Base-by-base conservation (phyloP, 192 early-diverging fungal species). In the Coemansia sp. region DNA sequence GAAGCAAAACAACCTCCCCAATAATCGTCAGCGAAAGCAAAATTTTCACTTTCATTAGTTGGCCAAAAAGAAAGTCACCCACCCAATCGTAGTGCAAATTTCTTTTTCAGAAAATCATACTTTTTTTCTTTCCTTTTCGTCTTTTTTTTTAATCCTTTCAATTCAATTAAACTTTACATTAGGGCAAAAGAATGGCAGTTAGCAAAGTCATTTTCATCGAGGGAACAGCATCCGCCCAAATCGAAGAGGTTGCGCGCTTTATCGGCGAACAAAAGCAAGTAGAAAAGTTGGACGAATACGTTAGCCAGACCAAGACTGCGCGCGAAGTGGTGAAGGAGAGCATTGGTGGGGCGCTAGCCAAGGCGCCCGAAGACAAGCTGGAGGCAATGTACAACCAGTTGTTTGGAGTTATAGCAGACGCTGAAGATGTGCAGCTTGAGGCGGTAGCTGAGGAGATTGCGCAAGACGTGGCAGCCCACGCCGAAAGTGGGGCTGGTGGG, bases 191-290 rank as follows among this genome's bases (percentile, higher is more conserved):
- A 60, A 85, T 85, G 86, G 68, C 66, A 51, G 69, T 57, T 52
- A 69, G 51, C 24, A 71, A 85, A 48, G 60, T 75, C 41, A 62
- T 85, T 77, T 85, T 84, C 49, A 77, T 85, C 18, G 84, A 85
- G 46, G 78, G 79, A 62, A 64, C 77, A 20, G 20, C 35, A 4
- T 43, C 55, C 34, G 53, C 73, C 12, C 78, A 94, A 89, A 84
- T 89, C 62, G 67, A 78, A 44, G 91, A 94, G 72, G 86, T 94
- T 57, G 91, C 91, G 41, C 74, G 83, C 52, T 89, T 90, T 58
- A 85, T 94, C 14, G 78, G 62, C 21, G 53, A 39, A 60, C 63
- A 53, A 20, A 62, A 64, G 60, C 60, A 49, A 5, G 69, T 52
- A 14, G 39, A 34, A 14, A 30, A 66, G 6, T 58, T 56, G 5